phyloP scores from a whole-genome alignment of 257 asterid genomes.

The Vinca minor region DNA sequence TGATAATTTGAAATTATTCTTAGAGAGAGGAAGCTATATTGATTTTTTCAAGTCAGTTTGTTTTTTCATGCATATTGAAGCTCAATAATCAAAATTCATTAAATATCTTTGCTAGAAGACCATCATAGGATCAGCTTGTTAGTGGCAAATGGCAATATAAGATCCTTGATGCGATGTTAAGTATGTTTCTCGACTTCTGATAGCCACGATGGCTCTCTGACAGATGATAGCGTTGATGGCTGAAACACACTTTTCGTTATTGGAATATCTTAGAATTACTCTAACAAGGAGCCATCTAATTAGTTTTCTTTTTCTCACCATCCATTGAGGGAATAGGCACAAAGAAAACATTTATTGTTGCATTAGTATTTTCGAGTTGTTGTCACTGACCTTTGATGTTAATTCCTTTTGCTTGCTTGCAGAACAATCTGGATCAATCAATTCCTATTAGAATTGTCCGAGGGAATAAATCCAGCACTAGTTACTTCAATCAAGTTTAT shows the following conservation, averaged over 20 bases:
- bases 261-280: neutral
- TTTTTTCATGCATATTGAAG: neutral
- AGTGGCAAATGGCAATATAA: neutral
- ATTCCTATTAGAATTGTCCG: slow-evolving; percentile 12
- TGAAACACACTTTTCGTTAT: neutral
- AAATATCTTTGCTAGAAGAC: neutral
- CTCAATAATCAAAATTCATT: neutral
- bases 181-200: neutral
- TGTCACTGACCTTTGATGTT: neutral
- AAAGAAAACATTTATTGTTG: neutral
- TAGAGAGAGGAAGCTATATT: neutral
- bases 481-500: neutral
- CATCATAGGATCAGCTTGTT: neutral
- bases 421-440: slow-evolving; percentile 18
- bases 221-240: no score
- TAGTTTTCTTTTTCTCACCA: neutral
- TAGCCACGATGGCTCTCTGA: neutral
- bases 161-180: neutral
- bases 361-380: neutral
- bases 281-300: neutral
- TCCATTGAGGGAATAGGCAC: neutral
- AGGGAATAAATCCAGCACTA: neutral
- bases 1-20: neutral
- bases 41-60: neutral
- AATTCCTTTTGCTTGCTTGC: neutral